A percentile compares a stretch with the other conserved stretches of the same genome.
These are phyloP conservation scores for Micromonas commoda DNA, from an alignment of 139 green algal genomes.

Conservation along the genomic window DNA sequence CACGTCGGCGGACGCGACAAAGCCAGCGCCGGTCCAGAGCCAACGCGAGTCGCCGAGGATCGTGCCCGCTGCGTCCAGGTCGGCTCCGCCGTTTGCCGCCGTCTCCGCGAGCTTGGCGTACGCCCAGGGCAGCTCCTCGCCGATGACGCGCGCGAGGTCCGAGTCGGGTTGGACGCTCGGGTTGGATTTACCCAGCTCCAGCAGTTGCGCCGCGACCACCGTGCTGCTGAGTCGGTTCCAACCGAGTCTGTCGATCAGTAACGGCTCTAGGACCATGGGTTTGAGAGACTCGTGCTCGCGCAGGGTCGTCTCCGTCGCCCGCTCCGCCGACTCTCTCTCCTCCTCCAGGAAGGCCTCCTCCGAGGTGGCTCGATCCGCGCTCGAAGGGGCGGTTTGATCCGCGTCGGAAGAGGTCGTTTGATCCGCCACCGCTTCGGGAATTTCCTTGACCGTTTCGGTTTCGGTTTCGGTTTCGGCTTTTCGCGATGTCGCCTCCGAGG, in stretches of 20 bases:
- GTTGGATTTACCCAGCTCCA: conserved; percentile 52
- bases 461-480: too few relatives aligned
- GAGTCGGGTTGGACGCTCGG: background rate
- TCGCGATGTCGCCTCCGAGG: too few relatives aligned
- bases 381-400: too few relatives aligned
- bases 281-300: too few relatives aligned
- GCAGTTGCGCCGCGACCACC: conserved; percentile 54
- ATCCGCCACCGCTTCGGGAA: too few relatives aligned
- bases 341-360: background rate
- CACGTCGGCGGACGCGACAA: conserved; percentile 30
- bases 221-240: conserved; percentile 45
- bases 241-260: conserved; percentile 36
- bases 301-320: background rate
- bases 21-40: conserved; percentile 42
- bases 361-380: too few relatives aligned
- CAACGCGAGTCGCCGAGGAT: conserved; percentile 30
- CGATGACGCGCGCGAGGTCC: background rate
- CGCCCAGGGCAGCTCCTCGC: background rate
- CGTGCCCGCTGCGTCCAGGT: conserved; percentile 14
- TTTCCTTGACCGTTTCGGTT: too few relatives aligned
- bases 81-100: background rate
- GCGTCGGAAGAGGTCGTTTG: too few relatives aligned
- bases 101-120: conserved; percentile 12
- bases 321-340: background rate
- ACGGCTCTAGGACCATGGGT: background rate